phyloP scores from a whole-genome alignment of 306 rosid genomes.

The Gastrolobium villosum region DNA sequence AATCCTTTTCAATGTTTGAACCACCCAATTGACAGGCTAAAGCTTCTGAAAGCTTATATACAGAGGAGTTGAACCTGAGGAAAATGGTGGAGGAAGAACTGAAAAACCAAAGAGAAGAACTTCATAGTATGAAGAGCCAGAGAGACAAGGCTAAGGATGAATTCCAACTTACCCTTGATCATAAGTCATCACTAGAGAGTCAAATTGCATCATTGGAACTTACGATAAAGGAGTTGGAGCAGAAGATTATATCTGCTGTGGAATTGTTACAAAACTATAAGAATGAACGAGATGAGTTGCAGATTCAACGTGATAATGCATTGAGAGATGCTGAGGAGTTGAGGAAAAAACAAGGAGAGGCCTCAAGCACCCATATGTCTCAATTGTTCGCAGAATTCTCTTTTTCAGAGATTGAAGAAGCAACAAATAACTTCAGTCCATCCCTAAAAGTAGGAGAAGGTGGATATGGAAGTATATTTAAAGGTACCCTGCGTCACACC shows the following conservation, averaged over 20 bases:
- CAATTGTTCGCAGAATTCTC: slow-evolving; percentile 79
- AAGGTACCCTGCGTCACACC: slow-evolving; percentile 77
- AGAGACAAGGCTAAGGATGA: slow-evolving; percentile 68
- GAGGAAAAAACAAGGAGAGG: slow-evolving; percentile 76
- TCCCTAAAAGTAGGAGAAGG: slow-evolving; percentile 90
- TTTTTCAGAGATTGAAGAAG: slow-evolving; percentile 79
- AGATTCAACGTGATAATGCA: slow-evolving; percentile 72
- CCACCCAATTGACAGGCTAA: slow-evolving; percentile 67
- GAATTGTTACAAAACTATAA: slow-evolving; percentile 73
- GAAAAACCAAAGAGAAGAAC: slow-evolving; percentile 62
- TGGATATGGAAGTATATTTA: slow-evolving; percentile 90
- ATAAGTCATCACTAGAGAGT: slow-evolving; percentile 71
- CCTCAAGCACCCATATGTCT: slow-evolving; percentile 54
- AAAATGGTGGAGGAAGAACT: slow-evolving; percentile 72
- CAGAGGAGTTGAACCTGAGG: slow-evolving; percentile 66
- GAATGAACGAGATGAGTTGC: slow-evolving; percentile 78
- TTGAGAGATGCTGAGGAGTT: slow-evolving; percentile 91
- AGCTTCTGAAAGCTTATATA: slow-evolving; percentile 69
- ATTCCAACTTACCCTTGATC: slow-evolving; percentile 62
- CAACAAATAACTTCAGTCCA: slow-evolving; percentile 68
- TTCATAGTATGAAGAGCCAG: slow-evolving; percentile 60
- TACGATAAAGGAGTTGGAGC: slow-evolving; percentile 68
- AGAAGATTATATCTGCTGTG: slow-evolving; percentile 77
- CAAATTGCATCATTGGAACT: slow-evolving; percentile 73
- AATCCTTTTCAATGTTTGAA: slow-evolving; percentile 32